Evolutionary conservation across 768 basidiomycete genomes (phyloP), one percentile per base, ranked within the genome.

Genomic region (Sutorius australiensis): DNA sequence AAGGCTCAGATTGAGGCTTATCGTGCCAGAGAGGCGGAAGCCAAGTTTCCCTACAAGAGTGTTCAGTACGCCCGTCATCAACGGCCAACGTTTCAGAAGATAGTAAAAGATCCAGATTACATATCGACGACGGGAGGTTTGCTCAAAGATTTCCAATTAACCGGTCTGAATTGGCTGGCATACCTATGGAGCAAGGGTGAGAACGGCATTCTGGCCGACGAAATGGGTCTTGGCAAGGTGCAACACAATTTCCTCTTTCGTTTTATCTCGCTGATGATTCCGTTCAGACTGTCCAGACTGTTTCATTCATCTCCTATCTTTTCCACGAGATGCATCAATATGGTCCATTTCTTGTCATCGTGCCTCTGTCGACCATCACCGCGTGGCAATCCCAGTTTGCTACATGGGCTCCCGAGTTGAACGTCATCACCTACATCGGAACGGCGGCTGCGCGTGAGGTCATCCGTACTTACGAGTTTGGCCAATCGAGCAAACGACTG

Each of bases 211-310:
- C 75, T 99, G 33, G 97, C 97, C 1, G 97, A 99, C 65, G 97
- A 99, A 79, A 99, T 98, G 97, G 97, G 97, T 68, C 87, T 99
- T 24, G 97, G 97, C 49, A 99, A 99, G 83, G 81, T 89, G 42
- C 56, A 48, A 61, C 17, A 27, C 27, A 31, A n/a, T 10, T 28
- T 51, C 16, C 34, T 24, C 30, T 16, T 54, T 44, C 33, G 0
- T 6, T 33, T 59, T 21, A 41, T 59, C 52, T 17, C 53, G n/a
- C 54, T 63, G 46, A 64, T 48, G 14, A 11, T 14, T 56, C 37
- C 38, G 11, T 34, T 3, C 55, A 92, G 89, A 92, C 90, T 17
- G 95, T 99, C 7, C 97, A 99, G 77, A 95, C 95, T 0, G 95
- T 98, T 11, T 73, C 94, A 0, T 95, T 95, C 74, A 78, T 99